These are phyloP conservation scores for Starmerella tilneyi DNA, from an alignment of 805 yeast genomes.

Conservation along the genomic window DNA sequence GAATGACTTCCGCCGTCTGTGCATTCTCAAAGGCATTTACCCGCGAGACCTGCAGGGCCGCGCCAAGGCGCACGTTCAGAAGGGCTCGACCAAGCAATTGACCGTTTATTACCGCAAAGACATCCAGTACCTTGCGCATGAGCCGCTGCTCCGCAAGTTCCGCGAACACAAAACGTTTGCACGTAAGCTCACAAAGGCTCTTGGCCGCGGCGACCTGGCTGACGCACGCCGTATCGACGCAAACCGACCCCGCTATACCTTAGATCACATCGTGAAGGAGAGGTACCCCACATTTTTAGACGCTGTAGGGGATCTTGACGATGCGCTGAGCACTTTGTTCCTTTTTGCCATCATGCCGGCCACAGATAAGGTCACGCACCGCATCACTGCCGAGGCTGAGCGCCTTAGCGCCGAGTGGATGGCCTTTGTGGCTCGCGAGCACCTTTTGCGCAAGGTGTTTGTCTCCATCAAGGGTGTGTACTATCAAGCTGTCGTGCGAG, in stretches of 20 bases:
- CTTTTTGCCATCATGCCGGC: constrained; percentile 92
- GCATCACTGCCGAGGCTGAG: constrained; percentile 80
- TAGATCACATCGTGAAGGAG: constrained; percentile 86
- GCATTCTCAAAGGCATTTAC: constrained; percentile 95
- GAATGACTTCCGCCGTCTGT: constrained; percentile 86
- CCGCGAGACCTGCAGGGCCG: constrained; percentile 79
- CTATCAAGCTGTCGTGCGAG: constrained; percentile 79
- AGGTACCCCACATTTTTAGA: constrained; percentile 90
- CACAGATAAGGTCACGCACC: constrained; percentile 66
- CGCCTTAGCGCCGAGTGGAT: constrained; percentile 86
- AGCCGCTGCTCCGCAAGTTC: constrained; percentile 80
- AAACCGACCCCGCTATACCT: constrained; percentile 70
- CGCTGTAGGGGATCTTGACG: constrained; percentile 87
- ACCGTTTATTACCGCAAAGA: constrained; percentile 92
- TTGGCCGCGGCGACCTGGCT: constrained; percentile 83
- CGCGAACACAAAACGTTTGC: constrained; percentile 94
- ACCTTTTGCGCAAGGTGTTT: constrained; percentile 74
- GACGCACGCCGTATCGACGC: constrained; percentile 80
- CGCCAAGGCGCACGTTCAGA: constrained; percentile 91
- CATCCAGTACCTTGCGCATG: constrained; percentile 88
- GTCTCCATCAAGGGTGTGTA: constrained; percentile 96
- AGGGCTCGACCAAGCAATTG: constrained; percentile 92
- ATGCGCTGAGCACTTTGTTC: constrained; percentile 89
- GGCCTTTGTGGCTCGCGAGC: constrained; percentile 81
- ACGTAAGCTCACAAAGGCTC: constrained; percentile 75